Percentiles rank a stretch among this genome's conserved stretches.
phyloP scores from a whole-genome alignment of 495 filamentous ascomycete genomes.

The Xylaria intraflava region DNA sequence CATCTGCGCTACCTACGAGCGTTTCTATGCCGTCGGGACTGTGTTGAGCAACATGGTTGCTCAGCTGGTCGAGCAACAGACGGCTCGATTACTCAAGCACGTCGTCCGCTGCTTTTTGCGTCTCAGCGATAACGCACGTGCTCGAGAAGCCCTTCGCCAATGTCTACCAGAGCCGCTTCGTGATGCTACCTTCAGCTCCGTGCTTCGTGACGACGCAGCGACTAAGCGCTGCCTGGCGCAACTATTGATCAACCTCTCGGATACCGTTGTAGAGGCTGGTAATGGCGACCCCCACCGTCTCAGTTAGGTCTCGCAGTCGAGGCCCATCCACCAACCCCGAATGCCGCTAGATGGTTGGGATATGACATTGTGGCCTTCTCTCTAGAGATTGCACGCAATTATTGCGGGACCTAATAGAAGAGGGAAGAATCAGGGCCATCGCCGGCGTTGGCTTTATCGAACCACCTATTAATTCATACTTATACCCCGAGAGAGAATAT shows the following conservation, averaged over 20 bases:
- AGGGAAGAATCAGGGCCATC: neutral
- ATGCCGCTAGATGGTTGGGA: neutral
- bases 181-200: conserved; percentile 93
- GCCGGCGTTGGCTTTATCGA: neutral
- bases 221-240: conserved; percentile 97
- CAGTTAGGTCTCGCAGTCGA: neutral
- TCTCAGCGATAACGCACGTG: conserved; percentile 93
- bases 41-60: conserved; percentile 98
- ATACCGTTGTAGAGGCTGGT: conserved; percentile 68
- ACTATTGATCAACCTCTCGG: conserved; percentile 92
- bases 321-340: neutral
- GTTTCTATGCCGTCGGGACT: conserved; percentile 98
- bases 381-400: neutral
- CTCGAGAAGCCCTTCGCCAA: conserved; percentile 89
- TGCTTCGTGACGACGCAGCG: conserved; percentile 93
- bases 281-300: conserved; percentile 23
- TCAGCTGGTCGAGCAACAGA: conserved; percentile 95
- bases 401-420: neutral
- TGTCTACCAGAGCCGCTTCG: conserved; percentile 95
- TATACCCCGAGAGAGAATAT: neutral
- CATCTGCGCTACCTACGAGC: conserved; percentile 97
- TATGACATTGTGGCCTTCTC: neutral
- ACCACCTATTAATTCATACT: neutral
- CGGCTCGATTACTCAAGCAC: conserved; percentile 91
- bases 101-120: conserved; percentile 96